Percentiles rank a stretch among this genome's conserved stretches.
Evolutionary conservation across 495 filamentous ascomycete species (phyloP).

Genomic region (Penicillium salamii): DNA sequence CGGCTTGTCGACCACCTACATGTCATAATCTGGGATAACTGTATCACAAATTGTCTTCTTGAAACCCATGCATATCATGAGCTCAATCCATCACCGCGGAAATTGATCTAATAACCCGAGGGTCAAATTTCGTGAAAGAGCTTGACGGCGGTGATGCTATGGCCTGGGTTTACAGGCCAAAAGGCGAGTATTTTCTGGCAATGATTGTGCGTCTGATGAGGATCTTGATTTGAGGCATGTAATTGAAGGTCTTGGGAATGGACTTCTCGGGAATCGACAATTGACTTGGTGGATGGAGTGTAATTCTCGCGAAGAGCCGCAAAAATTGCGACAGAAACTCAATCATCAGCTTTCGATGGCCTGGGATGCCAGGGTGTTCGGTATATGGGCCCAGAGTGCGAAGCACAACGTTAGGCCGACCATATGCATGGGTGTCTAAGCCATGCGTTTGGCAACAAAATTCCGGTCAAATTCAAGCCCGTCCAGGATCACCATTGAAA

Average conservation of each 20-base stretch:
- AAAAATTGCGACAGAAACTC: too few relatives aligned
- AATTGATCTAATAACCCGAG: conserved; percentile 39
- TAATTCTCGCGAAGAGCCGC: too few relatives aligned
- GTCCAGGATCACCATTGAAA: not conserved
- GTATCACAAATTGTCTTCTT: conserved; percentile 20
- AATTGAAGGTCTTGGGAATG: too few relatives aligned
- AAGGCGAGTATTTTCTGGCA: conserved; percentile 37
- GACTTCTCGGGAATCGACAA: too few relatives aligned
- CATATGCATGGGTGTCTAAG: too few relatives aligned
- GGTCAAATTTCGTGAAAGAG: conserved; percentile 29
- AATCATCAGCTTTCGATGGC: too few relatives aligned
- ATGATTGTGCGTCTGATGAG: conserved; percentile 49
- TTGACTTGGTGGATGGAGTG: too few relatives aligned
- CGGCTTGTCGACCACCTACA: conserved; percentile 29
- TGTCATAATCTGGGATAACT: conserved; percentile 29
- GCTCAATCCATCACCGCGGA: conserved; percentile 38
- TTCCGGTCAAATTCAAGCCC: not conserved
- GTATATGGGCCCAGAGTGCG: too few relatives aligned
- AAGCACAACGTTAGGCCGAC: too few relatives aligned
- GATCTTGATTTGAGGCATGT: conserved; percentile 32
- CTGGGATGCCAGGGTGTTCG: too few relatives aligned
- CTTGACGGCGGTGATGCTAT: conserved; percentile 40
- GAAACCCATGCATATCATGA: conserved; percentile 39
- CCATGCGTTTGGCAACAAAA: not conserved
- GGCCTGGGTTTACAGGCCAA: conserved; percentile 31